A percentile compares a stretch with the other conserved stretches of the same genome.
These are phyloP conservation scores for Salinomyces thailandicus DNA, from an alignment of 2,329 filamentous ascomycete species.

Conservation along the genomic window DNA sequence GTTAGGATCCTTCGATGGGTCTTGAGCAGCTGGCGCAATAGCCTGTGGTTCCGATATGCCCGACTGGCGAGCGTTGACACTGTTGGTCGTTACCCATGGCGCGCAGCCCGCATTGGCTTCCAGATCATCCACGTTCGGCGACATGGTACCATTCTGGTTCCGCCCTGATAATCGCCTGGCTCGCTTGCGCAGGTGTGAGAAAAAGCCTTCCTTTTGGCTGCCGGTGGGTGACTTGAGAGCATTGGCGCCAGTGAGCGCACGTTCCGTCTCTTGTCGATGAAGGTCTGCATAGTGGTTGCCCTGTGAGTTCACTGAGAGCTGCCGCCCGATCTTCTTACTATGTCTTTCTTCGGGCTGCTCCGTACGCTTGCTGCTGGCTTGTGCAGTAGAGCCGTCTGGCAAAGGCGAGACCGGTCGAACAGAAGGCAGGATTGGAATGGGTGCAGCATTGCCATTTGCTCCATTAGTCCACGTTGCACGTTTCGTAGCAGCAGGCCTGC, in stretches of 20 bases:
- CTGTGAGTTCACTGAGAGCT: conserved; percentile 83
- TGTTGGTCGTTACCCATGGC: conserved; percentile 63
- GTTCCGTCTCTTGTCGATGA: conserved; percentile 83
- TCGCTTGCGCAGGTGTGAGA: conserved; percentile 90
- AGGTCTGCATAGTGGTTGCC: conserved; percentile 87
- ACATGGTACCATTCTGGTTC: conserved; percentile 65
- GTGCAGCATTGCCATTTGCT: conserved; percentile 58
- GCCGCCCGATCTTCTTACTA: conserved; percentile 85
- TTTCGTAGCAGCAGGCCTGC: conserved; percentile 56
- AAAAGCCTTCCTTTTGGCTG: conserved; percentile 89
- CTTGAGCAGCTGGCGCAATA: conserved; percentile 41
- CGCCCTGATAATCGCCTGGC: conserved; percentile 86
- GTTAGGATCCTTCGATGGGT: conserved; percentile 39
- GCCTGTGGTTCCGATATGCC: conserved; percentile 46
- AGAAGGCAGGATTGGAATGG: conserved; percentile 91
- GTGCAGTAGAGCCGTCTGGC: conserved; percentile 84
- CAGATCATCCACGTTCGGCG: conserved; percentile 71
- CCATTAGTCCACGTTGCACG: conserved; percentile 91
- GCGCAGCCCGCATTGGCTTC: conserved; percentile 88
- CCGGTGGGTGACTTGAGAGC: conserved; percentile 66
- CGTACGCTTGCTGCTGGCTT: conserved; percentile 58
- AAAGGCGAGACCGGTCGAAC: conserved; percentile 92
- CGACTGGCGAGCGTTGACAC: conserved; percentile 67
- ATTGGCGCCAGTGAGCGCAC: conserved; percentile 72
- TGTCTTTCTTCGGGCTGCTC: conserved; percentile 49